Conservation (phyloP, 176 grass and related monocot genomes). For the Oryza meridionalis region DNA sequence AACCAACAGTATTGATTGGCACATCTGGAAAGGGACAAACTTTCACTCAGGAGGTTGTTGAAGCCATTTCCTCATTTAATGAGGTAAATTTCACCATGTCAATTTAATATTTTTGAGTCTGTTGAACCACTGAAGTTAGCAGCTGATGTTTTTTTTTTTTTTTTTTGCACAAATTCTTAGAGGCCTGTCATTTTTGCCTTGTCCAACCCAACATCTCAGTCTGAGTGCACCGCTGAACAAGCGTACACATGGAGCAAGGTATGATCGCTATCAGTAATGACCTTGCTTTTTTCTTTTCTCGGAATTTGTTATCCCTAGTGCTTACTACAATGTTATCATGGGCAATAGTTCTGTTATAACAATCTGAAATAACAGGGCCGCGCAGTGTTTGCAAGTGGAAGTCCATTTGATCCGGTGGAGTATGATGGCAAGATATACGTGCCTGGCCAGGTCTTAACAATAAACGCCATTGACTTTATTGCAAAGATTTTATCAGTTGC, state of each 20-base stretch:
- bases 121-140: slow-evolving; percentile 17
- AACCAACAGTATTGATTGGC: slow-evolving; percentile 89
- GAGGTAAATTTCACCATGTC: slow-evolving; percentile 51
- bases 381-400: slow-evolving; percentile 91
- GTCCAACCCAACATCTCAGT: slow-evolving; percentile 86
- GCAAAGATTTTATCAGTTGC: slow-evolving; percentile 11
- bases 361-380: slow-evolving; percentile 64
- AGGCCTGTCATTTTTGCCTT: slow-evolving; percentile 84
- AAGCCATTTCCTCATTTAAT: slow-evolving; percentile 85
- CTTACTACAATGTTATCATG: slow-evolving; percentile 1
- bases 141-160: neutral
- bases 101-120: slow-evolving; percentile 20
- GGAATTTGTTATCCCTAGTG: slow-evolving; percentile 7
- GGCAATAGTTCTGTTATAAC: slow-evolving; percentile 3
- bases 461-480: slow-evolving; percentile 13
- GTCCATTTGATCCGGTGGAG: slow-evolving; percentile 93
- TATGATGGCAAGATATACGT: slow-evolving; percentile 80
- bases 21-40: slow-evolving; percentile 95
- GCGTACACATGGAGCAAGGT: slow-evolving; percentile 99
- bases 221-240: slow-evolving; percentile 92
- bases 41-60: slow-evolving; percentile 89
- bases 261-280: slow-evolving; percentile 27
- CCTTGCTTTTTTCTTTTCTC: neutral
- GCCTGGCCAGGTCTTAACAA: slow-evolving; percentile 73
- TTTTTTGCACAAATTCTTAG: slow-evolving; percentile 41